Evolutionary conservation across 2,329 filamentous ascomycete species (phyloP).

Genomic region (Ophioceras dolichostomum): DNA sequence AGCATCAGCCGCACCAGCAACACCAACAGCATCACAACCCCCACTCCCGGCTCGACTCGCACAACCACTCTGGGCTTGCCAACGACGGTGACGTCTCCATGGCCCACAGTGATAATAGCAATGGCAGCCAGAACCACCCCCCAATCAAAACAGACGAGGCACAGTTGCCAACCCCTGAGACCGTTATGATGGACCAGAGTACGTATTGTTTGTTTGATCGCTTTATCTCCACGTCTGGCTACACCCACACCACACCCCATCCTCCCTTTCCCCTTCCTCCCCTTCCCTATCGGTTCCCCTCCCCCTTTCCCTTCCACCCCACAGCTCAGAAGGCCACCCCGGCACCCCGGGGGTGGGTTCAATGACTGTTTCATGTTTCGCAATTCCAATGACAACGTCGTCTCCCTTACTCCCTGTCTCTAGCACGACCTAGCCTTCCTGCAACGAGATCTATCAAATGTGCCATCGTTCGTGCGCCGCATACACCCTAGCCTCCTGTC

Average conservation of each 20-base stretch:
- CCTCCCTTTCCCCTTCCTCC: neutral
- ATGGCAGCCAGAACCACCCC: constrained; percentile 10
- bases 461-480: too few species aligned
- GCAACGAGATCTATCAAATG: too few species aligned
- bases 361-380: too few species aligned
- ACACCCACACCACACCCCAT: neutral
- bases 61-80: constrained; percentile 2
- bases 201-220: too few species aligned
- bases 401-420: too few species aligned
- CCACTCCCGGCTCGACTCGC: constrained; percentile 9
- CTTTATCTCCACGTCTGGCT: too few species aligned
- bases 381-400: too few species aligned
- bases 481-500: too few species aligned
- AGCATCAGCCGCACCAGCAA: constrained; percentile 1
- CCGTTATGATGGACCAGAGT: constrained; percentile 17
- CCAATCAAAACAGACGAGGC: constrained; percentile 18
- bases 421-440: too few species aligned
- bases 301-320: too few species aligned
- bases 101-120: constrained; percentile 15
- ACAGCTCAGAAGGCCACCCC: too few species aligned
- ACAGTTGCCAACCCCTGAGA: constrained; percentile 22
- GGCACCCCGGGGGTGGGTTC: too few species aligned
- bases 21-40: constrained; percentile 1
- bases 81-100: neutral
- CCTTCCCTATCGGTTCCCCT: neutral